A percentile compares a stretch with the other conserved stretches of the same genome.
phyloP scores from a whole-genome alignment of 2,329 filamentous ascomycete genomes.

The Penicillium digitatum region DNA sequence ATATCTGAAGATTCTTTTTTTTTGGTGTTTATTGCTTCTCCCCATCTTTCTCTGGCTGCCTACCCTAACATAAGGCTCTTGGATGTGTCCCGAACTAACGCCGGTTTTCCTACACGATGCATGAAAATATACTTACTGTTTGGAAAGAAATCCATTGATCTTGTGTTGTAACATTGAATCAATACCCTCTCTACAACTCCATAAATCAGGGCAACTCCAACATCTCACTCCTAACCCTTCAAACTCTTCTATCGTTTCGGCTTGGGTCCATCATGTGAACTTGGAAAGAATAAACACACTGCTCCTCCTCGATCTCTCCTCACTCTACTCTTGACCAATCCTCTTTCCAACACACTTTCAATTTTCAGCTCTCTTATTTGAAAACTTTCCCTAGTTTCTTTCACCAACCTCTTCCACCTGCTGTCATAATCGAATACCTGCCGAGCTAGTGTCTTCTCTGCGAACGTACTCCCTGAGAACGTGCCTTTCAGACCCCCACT shows the following conservation, averaged over 20 bases:
- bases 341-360: too few species aligned
- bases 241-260: background rate
- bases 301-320: too few species aligned
- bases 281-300: too few species aligned
- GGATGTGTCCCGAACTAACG: conserved; percentile 14
- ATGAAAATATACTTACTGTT: background rate
- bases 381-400: too few species aligned
- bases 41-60: background rate
- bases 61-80: background rate
- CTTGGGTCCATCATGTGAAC: too few species aligned
- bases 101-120: conserved; percentile 11
- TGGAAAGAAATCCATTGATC: background rate
- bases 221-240: background rate
- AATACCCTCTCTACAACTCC: background rate
- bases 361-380: too few species aligned
- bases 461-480: too few species aligned
- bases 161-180: background rate
- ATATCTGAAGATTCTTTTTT: conserved; percentile 4
- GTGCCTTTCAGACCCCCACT: too few species aligned
- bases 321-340: background rate
- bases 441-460: too few species aligned
- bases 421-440: too few species aligned
- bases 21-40: background rate
- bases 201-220: background rate
- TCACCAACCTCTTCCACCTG: too few species aligned